These are phyloP conservation scores for Adansonia madagascariensis DNA, from an alignment of 441 rosid genomes.

Conservation along the genomic window DNA sequence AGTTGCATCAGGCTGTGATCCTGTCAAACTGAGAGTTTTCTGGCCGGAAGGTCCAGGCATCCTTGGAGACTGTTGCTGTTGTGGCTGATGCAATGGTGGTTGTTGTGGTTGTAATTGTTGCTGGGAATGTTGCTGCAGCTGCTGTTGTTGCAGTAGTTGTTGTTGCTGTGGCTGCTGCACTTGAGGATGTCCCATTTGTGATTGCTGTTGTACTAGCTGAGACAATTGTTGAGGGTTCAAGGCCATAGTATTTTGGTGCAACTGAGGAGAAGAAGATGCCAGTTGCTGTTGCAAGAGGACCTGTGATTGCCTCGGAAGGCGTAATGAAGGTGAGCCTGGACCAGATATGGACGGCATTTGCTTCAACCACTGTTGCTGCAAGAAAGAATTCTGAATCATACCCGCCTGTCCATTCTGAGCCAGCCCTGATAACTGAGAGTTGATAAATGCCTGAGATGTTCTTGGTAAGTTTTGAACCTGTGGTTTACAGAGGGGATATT, in stretches of 20 bases:
- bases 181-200: constrained; percentile 56
- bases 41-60: constrained; percentile 69
- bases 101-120: constrained; percentile 48
- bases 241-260: constrained; percentile 58
- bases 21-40: constrained; percentile 92
- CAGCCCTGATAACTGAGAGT: constrained; percentile 70
- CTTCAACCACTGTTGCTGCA: constrained; percentile 96
- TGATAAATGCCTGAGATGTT: constrained; percentile 79
- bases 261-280: constrained; percentile 68
- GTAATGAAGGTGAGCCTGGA: constrained; percentile 73
- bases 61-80: constrained; percentile 70
- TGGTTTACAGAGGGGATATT: constrained; percentile 24
- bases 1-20: constrained; percentile 97
- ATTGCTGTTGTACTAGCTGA: constrained; percentile 73
- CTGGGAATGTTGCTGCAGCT: constrained; percentile 42
- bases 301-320: constrained; percentile 72
- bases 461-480: constrained; percentile 79
- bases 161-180: constrained; percentile 44
- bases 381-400: constrained; percentile 66
- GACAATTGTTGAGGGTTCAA: constrained; percentile 77
- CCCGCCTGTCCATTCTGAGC: constrained; percentile 77
- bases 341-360: constrained; percentile 72
- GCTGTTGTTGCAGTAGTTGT: constrained; percentile 48
- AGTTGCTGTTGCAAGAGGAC: constrained; percentile 79
- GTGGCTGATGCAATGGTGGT: constrained; percentile 42